Base-by-base conservation (phyloP, 1,284 basidiomycete species). In the Puccinia triticina region DNA sequence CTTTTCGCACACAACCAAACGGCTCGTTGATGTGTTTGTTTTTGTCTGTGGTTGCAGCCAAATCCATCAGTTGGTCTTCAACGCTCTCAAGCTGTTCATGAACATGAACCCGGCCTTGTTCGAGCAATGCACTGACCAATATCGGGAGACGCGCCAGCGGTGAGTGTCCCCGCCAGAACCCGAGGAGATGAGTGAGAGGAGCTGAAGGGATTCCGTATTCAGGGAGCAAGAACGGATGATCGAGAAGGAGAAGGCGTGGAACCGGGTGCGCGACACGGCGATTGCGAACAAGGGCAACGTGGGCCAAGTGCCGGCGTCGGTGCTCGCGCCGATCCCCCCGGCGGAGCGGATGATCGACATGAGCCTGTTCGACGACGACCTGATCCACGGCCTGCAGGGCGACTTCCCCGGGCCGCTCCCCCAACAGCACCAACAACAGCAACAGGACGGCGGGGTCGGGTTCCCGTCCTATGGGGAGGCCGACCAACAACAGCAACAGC, bases 21-120 rank as follows among this genome's bases (percentile, higher is more conserved):
- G n/a, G n/a, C 48, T 26, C 37, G 43, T 29, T 57, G 66, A 3
- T 53, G 57, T 34, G 48, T 50, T 50, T 2, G 18, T 50, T 61
- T 61, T n/a, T 61, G 11, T 61, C 10, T 29, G 4, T 59, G 14
- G 26, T n/a, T 77, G 40, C 83, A 96, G 96, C 84, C 98, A 97
- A 72, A 99, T 99, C 86, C 96, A 99, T 86, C 94, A 94, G 83
- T 96, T 99, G 92, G 96, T 99, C 32, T 99, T 97, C 89, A 98
- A 98, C 86, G 96, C 97, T 2, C 89, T 99, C 87, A 99, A 97
- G 87, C 88, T 99, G 83, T 97, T 98, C 88, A 99, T 99, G 96
- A 96, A 99, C 88, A 95, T 99, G 87, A 99, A 98, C 87, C 94
- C 95, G 0, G 93, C 96, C 85, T 88, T 98, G 40, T 98, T 99